These are phyloP conservation scores for Moesziomyces antarcticus DNA, from an alignment of 1,284 basidiomycete species.

Conservation along the genomic window DNA sequence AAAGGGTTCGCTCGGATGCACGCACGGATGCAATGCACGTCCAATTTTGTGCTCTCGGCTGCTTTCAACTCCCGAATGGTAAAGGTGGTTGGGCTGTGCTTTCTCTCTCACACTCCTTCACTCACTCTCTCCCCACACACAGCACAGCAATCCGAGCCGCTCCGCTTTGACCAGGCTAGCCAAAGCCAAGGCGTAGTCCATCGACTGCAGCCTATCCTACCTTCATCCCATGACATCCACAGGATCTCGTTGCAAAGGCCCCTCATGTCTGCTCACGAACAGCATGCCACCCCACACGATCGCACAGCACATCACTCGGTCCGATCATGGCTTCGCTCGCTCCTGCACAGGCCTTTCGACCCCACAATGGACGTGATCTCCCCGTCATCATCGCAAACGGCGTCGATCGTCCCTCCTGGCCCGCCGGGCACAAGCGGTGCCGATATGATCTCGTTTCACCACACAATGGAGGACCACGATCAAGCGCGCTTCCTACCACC, in stretches of 20 bases:
- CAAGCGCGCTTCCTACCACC: slow-evolving; percentile 25
- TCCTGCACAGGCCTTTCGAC: slow-evolving; percentile 21
- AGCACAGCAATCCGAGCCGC: not conserved
- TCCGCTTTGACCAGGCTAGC: too few species aligned
- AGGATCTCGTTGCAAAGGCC: not conserved
- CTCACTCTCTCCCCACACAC: not conserved
- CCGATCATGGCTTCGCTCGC: slow-evolving; percentile 32
- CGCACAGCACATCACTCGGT: slow-evolving; percentile 14
- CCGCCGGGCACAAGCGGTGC: slow-evolving; percentile 1
- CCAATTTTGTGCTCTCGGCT: not conserved
- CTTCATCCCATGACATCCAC: not conserved
- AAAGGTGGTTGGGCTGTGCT: not conserved
- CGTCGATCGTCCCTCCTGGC: not conserved
- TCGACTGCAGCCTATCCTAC: too few species aligned
- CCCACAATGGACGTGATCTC: not conserved
- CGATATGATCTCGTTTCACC: slow-evolving; percentile 49
- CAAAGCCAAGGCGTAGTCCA: too few species aligned
- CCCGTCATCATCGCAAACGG: not conserved
- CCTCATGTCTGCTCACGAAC: slow-evolving; percentile 15
- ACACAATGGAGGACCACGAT: slow-evolving; percentile 32
- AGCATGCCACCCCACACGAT: slow-evolving; percentile 3
- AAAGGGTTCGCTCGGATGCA: not conserved
- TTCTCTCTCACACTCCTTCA: not conserved
- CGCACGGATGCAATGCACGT: not conserved
- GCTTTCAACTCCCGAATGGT: not conserved